These are phyloP conservation scores for Hypoxylon sp. DNA, from an alignment of 2,329 filamentous ascomycete genomes.

Conservation along the genomic window DNA sequence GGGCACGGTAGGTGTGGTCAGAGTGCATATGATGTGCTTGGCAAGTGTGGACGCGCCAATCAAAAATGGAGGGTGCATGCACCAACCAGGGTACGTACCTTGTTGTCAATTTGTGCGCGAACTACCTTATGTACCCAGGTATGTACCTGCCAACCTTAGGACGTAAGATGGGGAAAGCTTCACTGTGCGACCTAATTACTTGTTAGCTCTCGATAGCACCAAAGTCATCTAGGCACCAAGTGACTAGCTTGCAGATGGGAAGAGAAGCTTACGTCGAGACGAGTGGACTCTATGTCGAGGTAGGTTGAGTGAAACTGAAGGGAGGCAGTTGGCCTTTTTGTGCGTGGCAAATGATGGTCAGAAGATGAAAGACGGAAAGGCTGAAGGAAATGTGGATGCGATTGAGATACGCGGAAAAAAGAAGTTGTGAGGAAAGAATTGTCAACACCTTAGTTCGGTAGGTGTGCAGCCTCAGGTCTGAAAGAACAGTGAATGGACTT, in stretches of 20 bases:
- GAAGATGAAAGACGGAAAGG: conserved; percentile 15
- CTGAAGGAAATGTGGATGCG: conserved; percentile 19
- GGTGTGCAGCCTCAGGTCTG: conserved; percentile 9
- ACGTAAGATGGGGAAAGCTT: conserved; percentile 18
- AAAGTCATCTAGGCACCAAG: background rate
- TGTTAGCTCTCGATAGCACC: conserved; percentile 11
- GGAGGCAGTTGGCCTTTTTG: conserved; percentile 3
- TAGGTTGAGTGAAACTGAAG: background rate
- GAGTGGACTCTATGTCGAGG: conserved; percentile 1
- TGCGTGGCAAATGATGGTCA: background rate
- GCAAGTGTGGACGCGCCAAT: conserved; percentile 44
- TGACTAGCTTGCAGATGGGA: background rate
- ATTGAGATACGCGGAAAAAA: conserved; percentile 21
- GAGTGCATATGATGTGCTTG: conserved; percentile 37
- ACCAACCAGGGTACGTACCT: conserved; percentile 31
- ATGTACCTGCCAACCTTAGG: conserved; percentile 14
- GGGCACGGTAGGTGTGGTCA: conserved; percentile 49
- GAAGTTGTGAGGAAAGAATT: conserved; percentile 16
- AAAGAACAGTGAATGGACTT: conserved; percentile 18
- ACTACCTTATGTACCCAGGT: conserved; percentile 2
- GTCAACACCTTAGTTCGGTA: conserved; percentile 1
- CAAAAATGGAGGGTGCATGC: conserved; percentile 16
- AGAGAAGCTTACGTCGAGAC: background rate
- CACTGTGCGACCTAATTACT: conserved; percentile 23
- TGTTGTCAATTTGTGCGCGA: conserved; percentile 18